phyloP scores from a whole-genome alignment of 2,329 filamentous ascomycete genomes.

The Raffaelea arxii region DNA sequence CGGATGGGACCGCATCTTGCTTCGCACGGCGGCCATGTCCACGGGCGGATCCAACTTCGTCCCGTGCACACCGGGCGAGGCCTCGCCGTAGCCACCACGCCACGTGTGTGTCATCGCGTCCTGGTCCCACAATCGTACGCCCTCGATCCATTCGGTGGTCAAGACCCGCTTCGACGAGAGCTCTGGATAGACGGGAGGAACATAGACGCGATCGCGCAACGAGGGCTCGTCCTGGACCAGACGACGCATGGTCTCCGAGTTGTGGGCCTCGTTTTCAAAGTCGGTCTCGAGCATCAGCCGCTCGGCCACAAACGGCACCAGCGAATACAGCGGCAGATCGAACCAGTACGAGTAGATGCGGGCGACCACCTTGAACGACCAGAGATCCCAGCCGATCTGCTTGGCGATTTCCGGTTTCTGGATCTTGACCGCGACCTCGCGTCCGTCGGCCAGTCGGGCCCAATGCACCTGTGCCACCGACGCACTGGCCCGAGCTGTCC shows the following conservation, averaged over 20 bases:
- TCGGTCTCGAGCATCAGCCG: constrained; percentile 90
- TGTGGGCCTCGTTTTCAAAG: constrained; percentile 83
- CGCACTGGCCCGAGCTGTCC: constrained; percentile 60
- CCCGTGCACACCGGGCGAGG: constrained; percentile 69
- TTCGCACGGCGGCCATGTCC: constrained; percentile 34
- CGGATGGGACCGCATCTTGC: constrained; percentile 39
- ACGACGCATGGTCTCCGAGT: constrained; percentile 72
- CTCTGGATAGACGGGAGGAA: constrained; percentile 76
- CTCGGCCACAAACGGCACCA: constrained; percentile 89
- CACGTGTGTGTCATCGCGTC: constrained; percentile 67
- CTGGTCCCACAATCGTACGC: constrained; percentile 86
- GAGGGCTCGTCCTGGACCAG: constrained; percentile 68
- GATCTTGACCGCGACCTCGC: constrained; percentile 90
- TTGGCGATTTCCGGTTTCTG: constrained; percentile 90
- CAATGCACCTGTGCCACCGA: constrained; percentile 97
- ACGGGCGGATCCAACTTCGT: constrained; percentile 42
- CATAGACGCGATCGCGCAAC: constrained; percentile 72
- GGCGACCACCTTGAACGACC: constrained; percentile 85
- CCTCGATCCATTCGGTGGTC: constrained; percentile 97
- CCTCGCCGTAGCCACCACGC: constrained; percentile 65
- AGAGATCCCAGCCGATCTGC: constrained; percentile 90
- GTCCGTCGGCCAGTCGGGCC: constrained; percentile 75
- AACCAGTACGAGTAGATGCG: constrained; percentile 80
- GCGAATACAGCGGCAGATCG: constrained; percentile 80
- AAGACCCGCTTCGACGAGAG: constrained; percentile 76